phyloP scores from a whole-genome alignment of 306 rosid species.

The Inga laurina region DNA sequence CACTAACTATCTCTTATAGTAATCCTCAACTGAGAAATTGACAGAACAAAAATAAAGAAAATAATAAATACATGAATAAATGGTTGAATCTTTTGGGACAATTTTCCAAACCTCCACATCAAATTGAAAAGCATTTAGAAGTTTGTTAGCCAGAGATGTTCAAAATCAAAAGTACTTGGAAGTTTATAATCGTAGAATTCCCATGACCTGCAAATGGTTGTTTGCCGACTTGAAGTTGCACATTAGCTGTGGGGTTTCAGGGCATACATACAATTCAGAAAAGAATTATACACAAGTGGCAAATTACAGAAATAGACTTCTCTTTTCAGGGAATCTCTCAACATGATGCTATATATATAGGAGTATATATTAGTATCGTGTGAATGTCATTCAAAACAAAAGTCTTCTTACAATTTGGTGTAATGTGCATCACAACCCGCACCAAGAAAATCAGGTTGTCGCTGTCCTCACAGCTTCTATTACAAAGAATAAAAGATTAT shows the following conservation, averaged over 20 bases:
- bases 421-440: slow-evolving; percentile 53
- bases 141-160: too few relatives aligned
- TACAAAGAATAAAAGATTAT: slow-evolving; percentile 49
- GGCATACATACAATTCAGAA: neutral
- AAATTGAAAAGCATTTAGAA: too few relatives aligned
- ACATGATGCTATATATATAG: neutral
- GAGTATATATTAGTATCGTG: neutral
- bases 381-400: neutral
- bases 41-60: neutral
- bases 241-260: neutral
- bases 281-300: neutral
- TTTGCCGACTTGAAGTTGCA: too few relatives aligned
- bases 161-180: too few relatives aligned
- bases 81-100: neutral
- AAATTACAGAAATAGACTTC: neutral
- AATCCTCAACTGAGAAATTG: neutral
- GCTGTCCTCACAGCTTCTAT: slow-evolving; percentile 19
- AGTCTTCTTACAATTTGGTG: neutral
- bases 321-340: neutral
- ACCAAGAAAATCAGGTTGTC: slow-evolving; percentile 54
- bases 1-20: too few relatives aligned
- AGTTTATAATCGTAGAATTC: neutral
- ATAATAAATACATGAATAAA: too few relatives aligned
- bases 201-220: neutral
- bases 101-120: neutral